Conservation (phyloP, 2,329 filamentous ascomycete species). For the Penicillium brasilianum region DNA sequence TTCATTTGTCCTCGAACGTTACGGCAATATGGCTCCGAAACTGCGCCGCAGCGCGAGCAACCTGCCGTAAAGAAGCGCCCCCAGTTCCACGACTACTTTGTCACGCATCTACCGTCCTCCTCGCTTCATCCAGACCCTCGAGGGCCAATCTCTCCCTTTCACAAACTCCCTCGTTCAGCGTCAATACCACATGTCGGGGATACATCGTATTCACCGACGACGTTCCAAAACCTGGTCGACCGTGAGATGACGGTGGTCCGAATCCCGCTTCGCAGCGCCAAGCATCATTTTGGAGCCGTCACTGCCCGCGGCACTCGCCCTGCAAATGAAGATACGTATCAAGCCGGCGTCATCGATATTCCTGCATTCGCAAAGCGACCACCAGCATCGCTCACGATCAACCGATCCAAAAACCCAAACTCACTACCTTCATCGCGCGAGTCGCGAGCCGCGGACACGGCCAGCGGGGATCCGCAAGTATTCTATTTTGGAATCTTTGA, state of each 20-base stretch:
- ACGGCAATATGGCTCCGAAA: constrained; percentile 33
- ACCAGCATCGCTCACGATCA: constrained; percentile 66
- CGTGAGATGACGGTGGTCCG: constrained; percentile 91
- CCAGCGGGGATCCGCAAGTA: constrained; percentile 88
- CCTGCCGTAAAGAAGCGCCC: constrained; percentile 45
- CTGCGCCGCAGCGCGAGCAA: constrained; percentile 19
- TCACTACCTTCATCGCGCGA: constrained; percentile 51
- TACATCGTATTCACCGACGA: constrained; percentile 57
- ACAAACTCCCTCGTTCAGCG: constrained; percentile 84
- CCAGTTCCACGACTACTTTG: constrained; percentile 92
- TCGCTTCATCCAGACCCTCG: constrained; percentile 88
- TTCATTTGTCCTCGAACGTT: constrained; percentile 40
- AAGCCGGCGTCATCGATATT: constrained; percentile 90
- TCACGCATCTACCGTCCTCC: constrained; percentile 91
- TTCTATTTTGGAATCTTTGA: constrained; percentile 99
- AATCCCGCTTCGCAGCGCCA: constrained; percentile 89
- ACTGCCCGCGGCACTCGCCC: constrained; percentile 79
- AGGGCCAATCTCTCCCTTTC: constrained; percentile 67
- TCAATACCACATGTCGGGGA: constrained; percentile 75
- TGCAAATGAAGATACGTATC: constrained; percentile 92
- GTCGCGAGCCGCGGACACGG: constrained; percentile 71
- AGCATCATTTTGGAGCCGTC: constrained; percentile 89
- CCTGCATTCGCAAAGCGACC: constrained; percentile 88
- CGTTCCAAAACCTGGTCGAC: constrained; percentile 65
- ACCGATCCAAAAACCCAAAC: constrained; percentile 37